A percentile compares a stretch with the other conserved stretches of the same genome.
phyloP scores from a whole-genome alignment of 2,329 filamentous ascomycete genomes.

The Penicillium vulpinum region DNA sequence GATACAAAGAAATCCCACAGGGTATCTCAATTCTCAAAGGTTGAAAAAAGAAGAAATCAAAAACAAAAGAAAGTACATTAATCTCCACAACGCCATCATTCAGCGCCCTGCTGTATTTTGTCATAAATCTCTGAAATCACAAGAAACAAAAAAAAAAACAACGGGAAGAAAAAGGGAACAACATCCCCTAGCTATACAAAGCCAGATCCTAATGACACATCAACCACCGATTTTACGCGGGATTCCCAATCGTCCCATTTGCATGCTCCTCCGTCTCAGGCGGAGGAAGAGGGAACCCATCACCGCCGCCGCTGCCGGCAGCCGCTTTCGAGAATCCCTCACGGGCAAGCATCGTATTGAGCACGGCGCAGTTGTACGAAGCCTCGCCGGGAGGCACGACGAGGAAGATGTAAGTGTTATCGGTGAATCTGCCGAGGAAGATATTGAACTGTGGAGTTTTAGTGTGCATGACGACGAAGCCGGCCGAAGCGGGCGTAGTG shows the following conservation, averaged over 20 bases:
- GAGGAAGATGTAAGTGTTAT: slow-evolving; percentile 95
- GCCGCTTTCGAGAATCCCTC: slow-evolving; percentile 73
- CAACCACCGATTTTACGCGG: slow-evolving; percentile 6
- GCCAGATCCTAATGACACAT: slow-evolving; percentile 9
- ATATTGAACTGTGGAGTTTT: slow-evolving; percentile 73
- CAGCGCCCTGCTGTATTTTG: slow-evolving; percentile 23
- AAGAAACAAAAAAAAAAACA: neutral
- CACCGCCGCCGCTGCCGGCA: slow-evolving; percentile 44
- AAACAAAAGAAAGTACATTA: slow-evolving; percentile 15
- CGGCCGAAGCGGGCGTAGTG: slow-evolving; percentile 44
- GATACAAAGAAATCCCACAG: slow-evolving; percentile 13
- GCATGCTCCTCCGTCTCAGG: slow-evolving; percentile 29
- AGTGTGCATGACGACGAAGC: slow-evolving; percentile 49
- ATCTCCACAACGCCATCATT: slow-evolving; percentile 26
- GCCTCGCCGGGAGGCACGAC: slow-evolving; percentile 89
- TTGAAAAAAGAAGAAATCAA: slow-evolving; percentile 1
- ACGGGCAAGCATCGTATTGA: slow-evolving; percentile 85
- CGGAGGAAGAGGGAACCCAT: slow-evolving; percentile 43
- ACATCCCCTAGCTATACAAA: slow-evolving; percentile 20
- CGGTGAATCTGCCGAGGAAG: slow-evolving; percentile 93
- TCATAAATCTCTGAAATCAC: slow-evolving; percentile 10
- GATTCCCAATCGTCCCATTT: slow-evolving; percentile 7
- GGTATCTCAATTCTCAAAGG: slow-evolving; percentile 25
- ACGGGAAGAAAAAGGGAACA: neutral
- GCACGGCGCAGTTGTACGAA: slow-evolving; percentile 82